Evolutionary conservation across 1,284 basidiomycete species (phyloP), one percentile per base, ranked within the genome.

Genomic region (Exobasidium cylindrosporum): DNA sequence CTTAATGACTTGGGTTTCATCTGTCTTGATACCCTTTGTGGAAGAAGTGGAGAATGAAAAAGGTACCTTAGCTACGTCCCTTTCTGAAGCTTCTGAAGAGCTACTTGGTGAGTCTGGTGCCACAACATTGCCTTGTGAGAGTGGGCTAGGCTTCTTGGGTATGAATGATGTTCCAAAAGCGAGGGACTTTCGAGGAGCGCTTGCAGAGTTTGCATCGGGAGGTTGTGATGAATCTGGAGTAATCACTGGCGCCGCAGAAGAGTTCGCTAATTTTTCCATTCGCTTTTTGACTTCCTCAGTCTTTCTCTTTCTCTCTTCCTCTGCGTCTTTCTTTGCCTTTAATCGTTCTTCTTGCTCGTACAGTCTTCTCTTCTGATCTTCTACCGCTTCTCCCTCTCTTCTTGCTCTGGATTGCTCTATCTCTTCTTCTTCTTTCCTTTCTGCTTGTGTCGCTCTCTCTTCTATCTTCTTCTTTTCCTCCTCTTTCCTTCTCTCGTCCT

Each of bases 111-210:
- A 72, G 31, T 72, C 70, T 1, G 70, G 70, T 5, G 44, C 53
- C 0, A 64, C 65, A 31, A 62, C 63, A 11, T 65, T 62, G 35
- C 60, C 70, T 14, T 49, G 49, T n/a, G 70, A 72, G 11, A 72
- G 50, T 28, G 70, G 70, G 43, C 68, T 70, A 1, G 70, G 70
- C 60, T 72, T 72, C 62, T 72, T 72, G 24, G 70, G 70, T 53
- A 68, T 67, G 14, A 62, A 63, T 0, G 66, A 63, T 11, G 68
- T 60, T 60, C 56, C 46, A 44, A 58, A 45, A 28, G 43, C 21
- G 56, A 58, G 60, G 4, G 31, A 50, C 17, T 55, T 55, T 32
- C 24, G 17, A 4, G 67, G 68, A 61, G 63, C 40, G 40, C 64
- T 65, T 29, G 63, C 29, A 0, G 64, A 64, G 0, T 61, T 64